Evolutionary conservation across 202 grass and related monocot genomes (phyloP), one percentile per base, ranked within the genome.

Genomic region (Panicum virgatum): DNA sequence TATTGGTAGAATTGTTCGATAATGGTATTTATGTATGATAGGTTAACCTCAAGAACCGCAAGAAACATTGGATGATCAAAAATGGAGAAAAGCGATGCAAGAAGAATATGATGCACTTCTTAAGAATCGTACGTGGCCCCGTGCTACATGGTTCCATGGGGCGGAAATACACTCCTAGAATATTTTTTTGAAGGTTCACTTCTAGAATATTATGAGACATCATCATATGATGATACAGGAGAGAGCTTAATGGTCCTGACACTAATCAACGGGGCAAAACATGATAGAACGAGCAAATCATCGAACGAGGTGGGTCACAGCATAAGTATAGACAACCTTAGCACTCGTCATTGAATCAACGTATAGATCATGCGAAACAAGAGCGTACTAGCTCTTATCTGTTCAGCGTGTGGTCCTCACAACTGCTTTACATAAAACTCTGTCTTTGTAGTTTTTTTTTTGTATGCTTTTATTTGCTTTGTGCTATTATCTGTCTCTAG

Each of bases 161-260:
- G 32, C 32, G 32, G 32, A 34, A 34, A 34, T 34, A 34, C 32
- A 34, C 32, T 34, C 32, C 32, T 34, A 34, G 3, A 34, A 12
- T 19, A 15, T 39, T 46, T n/a, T n/a, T n/a, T n/a, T n/a, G n/a
- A n/a, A n/a, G n/a, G n/a, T n/a, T n/a, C n/a, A n/a, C n/a, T n/a
- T n/a, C n/a, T 66, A 27, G n/a, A 78, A 12, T 19, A 15, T 39
- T 46, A 58, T 23, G 66, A 40, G 47, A 73, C 86, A 88, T 79
- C 54, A 76, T 64, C 70, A 77, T 72, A 81, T 81, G 87, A 81
- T 73, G 72, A 82, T 44, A 85, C 72, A 52, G 66, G 34, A 39
- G 23, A 39, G 23, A 60, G 30, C 56, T 72, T 60, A 85, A 66
- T 82, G 83, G 83, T 85, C 82, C 65, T 82, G 22, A 34, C 56